phyloP scores from a whole-genome alignment of 2,329 filamentous ascomycete species.

The Pyrenochaeta sp. region DNA sequence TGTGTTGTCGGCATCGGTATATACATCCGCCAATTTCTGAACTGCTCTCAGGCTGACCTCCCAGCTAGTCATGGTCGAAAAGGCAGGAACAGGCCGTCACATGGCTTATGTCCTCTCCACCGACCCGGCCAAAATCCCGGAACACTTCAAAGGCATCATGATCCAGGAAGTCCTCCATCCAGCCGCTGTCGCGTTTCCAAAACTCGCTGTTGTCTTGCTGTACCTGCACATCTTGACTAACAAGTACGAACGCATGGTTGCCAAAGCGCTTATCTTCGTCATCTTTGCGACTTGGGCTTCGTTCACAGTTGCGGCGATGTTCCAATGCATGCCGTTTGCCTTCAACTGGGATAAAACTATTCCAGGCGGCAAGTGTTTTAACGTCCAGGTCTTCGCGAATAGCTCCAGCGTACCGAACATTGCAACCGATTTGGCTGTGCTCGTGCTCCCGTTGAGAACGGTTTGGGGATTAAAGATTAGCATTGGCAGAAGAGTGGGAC shows the following conservation, averaged over 20 bases:
- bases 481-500: slow-evolving; percentile 23
- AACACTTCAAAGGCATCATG: slow-evolving; percentile 36
- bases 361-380: slow-evolving; percentile 32
- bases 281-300: slow-evolving; percentile 34
- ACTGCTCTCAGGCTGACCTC: neutral
- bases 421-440: slow-evolving; percentile 29
- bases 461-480: slow-evolving; percentile 33
- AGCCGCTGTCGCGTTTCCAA: slow-evolving; percentile 38
- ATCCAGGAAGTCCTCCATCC: slow-evolving; percentile 35
- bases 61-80: slow-evolving; percentile 31
- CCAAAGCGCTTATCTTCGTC: slow-evolving; percentile 25
- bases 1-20: slow-evolving; percentile 31
- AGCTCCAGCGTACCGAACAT: slow-evolving; percentile 41
- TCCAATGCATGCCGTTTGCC: slow-evolving; percentile 35
- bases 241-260: slow-evolving; percentile 28
- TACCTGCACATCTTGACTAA: slow-evolving; percentile 38
- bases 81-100: slow-evolving; percentile 35
- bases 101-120: slow-evolving; percentile 20
- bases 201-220: slow-evolving; percentile 33
- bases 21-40: neutral
- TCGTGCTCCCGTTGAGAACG: slow-evolving; percentile 32
- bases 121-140: slow-evolving; percentile 21
- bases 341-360: slow-evolving; percentile 40
- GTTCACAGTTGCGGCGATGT: slow-evolving; percentile 28
- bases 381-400: slow-evolving; percentile 25